Evolutionary conservation across 768 basidiomycete species (phyloP), one percentile per base, ranked within the genome.

Genomic region (Stropharia rugosoannulata): DNA sequence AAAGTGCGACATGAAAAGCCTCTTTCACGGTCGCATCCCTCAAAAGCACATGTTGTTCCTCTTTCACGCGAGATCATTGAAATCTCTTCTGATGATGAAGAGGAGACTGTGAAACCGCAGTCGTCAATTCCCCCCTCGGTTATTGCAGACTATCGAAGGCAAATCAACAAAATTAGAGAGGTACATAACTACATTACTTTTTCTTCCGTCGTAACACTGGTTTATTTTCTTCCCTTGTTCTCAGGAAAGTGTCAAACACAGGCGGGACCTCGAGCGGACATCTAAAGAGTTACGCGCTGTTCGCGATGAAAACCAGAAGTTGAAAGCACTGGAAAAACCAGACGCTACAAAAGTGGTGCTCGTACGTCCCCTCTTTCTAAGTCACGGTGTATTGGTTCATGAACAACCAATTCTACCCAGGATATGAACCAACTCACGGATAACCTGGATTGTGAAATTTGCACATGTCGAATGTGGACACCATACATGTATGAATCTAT

Each of bases 391-490:
- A 35, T 27, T 22, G 32, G 41, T 51, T 16, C 27, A 13, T 12
- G 13, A 7, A 40, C 42, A 4, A 18, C 27, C 18, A 15, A 4
- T 42, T 12, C 40, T 39, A 11, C 5, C 29, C 45, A 84, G 83
- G 71, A 78, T 56, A 22, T 70, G n/a, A 60, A 68, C 0, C 61
- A 77, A 36, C 57, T 90, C 0, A 81, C 83, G 29, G 87, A 89
- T 22, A 63, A 75, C 44, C 65, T 83, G 11, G 75, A 69, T 40
- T 91, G 89, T 63, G 86, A 86, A 56, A 80, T 91, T 40, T 91
- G 89, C 65, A 76, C 80, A 0, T 56, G 68, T 40, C 77, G 77
- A 55, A 82, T 90, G 81, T 87, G 85, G 84, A 72, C 73, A 7
- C 88, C 89, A 0, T 86, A 81, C 61, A 75, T 79, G 88, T 89